Evolutionary conservation across 2,329 filamentous ascomycete genomes (phyloP), one percentile per base, ranked within the genome.

Genomic region (Ophiobolus disseminans): DNA sequence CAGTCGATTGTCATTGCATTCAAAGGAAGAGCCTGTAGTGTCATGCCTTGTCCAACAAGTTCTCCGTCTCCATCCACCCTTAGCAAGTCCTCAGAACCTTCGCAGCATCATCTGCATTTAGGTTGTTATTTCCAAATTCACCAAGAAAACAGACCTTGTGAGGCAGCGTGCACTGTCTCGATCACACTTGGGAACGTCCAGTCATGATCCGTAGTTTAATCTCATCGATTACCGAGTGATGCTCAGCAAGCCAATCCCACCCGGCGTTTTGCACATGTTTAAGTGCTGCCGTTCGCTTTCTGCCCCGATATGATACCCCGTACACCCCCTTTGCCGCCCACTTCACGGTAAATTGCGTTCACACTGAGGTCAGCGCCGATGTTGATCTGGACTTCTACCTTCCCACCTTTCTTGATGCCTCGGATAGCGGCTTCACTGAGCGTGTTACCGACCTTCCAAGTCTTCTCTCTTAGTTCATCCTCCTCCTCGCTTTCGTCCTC

Each of bases 311-410:
- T 42, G 25, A 65, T 58, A 13, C 70, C 70, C 28, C 70, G 51
- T 9, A 73, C 63, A 45, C 91, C 92, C 34, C 88, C 88, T 80
- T 96, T 93, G 51, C 85, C 89, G 57, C 93, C 92, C 39, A 96
- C 87, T 74, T 96, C 91, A 57, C 93, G 83, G 47, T 88, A 86
- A 32, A 92, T 89, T 60, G 96, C 82, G 40, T 88, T 90, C 54
- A 97, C 82, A 58, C 81, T 81, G 47, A 97, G 79, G 71, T 97
- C 91, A 20, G 85, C 87, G 45, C 82, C 84, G 58, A 97, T 88
- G 73, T 93, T 96, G 67, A 97, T 84, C 72, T 91, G 95, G 45
- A 97, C 86, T 81, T 99, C 94, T 59, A 99, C 86, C 81, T 96
- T 96, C 66, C 85, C 84, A 50, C 86, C 88, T 78, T 93, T 91